Evolutionary conservation across 345 rosid species (phyloP).

Genomic region (Garcia nutans): DNA sequence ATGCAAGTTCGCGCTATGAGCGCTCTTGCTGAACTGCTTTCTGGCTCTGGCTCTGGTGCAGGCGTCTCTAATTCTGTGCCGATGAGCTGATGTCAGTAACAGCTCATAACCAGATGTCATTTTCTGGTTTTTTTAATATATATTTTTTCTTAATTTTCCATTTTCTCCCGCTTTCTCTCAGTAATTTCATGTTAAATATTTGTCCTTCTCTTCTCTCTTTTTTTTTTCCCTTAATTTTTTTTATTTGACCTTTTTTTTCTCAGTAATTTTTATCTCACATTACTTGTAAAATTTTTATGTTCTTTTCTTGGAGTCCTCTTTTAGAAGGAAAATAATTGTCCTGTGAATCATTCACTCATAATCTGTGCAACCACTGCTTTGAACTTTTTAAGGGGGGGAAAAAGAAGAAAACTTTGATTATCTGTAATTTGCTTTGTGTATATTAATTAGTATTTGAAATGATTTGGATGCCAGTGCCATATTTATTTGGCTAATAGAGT

Average conservation of each 20-base stretch:
- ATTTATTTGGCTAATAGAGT: background rate
- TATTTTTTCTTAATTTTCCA: background rate
- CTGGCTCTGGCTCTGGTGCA: constrained; percentile 30
- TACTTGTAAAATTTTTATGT: background rate
- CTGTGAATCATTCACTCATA: background rate
- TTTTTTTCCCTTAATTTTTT: background rate
- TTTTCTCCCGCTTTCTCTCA: constrained; percentile 3
- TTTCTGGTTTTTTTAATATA: constrained; percentile 1
- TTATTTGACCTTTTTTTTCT: background rate
- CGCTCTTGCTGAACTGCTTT: constrained; percentile 62
- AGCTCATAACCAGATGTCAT: constrained; percentile 24
- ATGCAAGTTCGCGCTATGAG: constrained; percentile 95
- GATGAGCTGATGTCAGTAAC: constrained; percentile 22
- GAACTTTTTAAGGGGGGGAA: background rate
- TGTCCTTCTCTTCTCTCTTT: background rate
- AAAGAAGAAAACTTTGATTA: background rate
- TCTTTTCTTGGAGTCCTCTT: background rate
- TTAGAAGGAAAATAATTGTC: background rate
- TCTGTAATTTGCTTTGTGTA: constrained; percentile 7
- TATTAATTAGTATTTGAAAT: background rate
- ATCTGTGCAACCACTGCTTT: background rate
- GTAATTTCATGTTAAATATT: constrained; percentile 36
- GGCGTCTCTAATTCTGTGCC: constrained; percentile 34
- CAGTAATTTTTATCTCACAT: background rate
- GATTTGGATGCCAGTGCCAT: background rate